Conservation (phyloP, 2,329 filamentous ascomycete genomes). For the Fusarium staphyleae region DNA sequence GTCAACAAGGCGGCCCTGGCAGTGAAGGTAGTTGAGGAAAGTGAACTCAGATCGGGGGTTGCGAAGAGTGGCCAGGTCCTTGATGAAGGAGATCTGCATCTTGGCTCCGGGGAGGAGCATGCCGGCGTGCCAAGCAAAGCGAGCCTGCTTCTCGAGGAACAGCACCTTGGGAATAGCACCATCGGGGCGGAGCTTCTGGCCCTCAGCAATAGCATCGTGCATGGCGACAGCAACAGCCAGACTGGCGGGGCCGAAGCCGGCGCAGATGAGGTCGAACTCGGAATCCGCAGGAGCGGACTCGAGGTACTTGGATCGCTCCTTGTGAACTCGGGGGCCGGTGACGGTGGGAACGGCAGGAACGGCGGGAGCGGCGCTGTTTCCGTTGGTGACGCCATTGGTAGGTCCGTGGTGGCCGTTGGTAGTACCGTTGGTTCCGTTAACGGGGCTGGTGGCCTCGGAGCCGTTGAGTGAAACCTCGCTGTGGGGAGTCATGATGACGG, state of each 20-base stretch:
- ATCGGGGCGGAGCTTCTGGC: constrained; percentile 51
- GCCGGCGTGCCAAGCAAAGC: constrained; percentile 91
- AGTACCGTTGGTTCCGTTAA: constrained; percentile 31
- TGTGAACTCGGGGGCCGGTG: constrained; percentile 33
- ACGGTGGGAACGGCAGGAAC: constrained; percentile 10
- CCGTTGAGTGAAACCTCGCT: constrained; percentile 45
- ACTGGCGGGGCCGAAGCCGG: constrained; percentile 92
- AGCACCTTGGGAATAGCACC: constrained; percentile 71
- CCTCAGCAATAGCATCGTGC: constrained; percentile 74
- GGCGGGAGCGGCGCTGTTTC: constrained; percentile 28
- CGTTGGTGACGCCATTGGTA: constrained; percentile 32
- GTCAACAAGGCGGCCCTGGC: constrained; percentile 80
- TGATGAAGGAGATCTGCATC: constrained; percentile 98
- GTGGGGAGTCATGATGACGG: constrained; percentile 47
- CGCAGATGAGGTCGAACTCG: constrained; percentile 84
- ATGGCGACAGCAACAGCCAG: constrained; percentile 88
- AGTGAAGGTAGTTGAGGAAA: constrained; percentile 92
- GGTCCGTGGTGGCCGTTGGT: constrained; percentile 18
- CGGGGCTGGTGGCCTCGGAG: constrained; percentile 33
- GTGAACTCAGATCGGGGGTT: constrained; percentile 92
- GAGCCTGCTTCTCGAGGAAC: constrained; percentile 84
- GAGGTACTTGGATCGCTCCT: constrained; percentile 35
- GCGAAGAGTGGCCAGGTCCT: constrained; percentile 89
- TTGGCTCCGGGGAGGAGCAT: constrained; percentile 93
- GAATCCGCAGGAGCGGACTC: constrained; percentile 56